Percentiles rank a stretch among this genome's conserved stretches.
Evolutionary conservation across 371 early-diverging fungal genomes (phyloP).

Genomic region (Lichtheimia hyalospora): DNA sequence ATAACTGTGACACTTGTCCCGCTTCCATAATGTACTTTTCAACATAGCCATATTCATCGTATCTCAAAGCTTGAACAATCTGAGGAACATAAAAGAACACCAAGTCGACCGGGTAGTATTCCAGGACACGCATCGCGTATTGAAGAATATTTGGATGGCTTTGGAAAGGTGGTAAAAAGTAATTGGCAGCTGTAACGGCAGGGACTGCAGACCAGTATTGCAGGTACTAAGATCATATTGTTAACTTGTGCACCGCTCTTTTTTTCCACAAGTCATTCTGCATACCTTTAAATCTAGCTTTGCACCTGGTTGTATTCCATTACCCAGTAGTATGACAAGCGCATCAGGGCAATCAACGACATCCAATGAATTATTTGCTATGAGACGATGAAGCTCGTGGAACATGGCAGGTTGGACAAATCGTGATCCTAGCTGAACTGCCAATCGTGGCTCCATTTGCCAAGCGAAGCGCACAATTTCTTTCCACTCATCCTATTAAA

Average conservation of each 20-base stretch:
- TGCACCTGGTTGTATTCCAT: slow-evolving; percentile 36
- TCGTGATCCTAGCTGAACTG: slow-evolving; percentile 75
- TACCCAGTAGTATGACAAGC: slow-evolving; percentile 65
- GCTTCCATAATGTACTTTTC: slow-evolving; percentile 93
- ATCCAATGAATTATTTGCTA: slow-evolving; percentile 65
- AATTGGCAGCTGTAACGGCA: slow-evolving; percentile 87
- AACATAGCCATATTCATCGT: slow-evolving; percentile 86
- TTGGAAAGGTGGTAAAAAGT: slow-evolving; percentile 66
- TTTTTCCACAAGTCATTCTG: no score
- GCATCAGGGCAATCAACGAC: slow-evolving; percentile 80
- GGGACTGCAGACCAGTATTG: slow-evolving; percentile 92
- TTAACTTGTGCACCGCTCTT: no score
- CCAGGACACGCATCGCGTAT: slow-evolving; percentile 90
- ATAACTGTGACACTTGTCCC: slow-evolving; percentile 89
- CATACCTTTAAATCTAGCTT: slow-evolving; percentile 41
- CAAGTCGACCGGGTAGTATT: slow-evolving; percentile 86
- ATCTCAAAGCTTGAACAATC: slow-evolving; percentile 96
- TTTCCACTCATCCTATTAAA: slow-evolving; percentile 65
- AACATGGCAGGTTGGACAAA: slow-evolving; percentile 69
- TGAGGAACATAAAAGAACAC: slow-evolving; percentile 99
- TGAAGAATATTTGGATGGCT: slow-evolving; percentile 88
- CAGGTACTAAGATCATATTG: slow-evolving; percentile 56
- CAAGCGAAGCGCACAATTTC: slow-evolving; percentile 79
- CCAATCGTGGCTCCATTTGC: slow-evolving; percentile 75
- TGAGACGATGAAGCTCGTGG: slow-evolving; percentile 66